Evolutionary conservation across 257 asterid species (phyloP).

Genomic region (Misopates orontium): DNA sequence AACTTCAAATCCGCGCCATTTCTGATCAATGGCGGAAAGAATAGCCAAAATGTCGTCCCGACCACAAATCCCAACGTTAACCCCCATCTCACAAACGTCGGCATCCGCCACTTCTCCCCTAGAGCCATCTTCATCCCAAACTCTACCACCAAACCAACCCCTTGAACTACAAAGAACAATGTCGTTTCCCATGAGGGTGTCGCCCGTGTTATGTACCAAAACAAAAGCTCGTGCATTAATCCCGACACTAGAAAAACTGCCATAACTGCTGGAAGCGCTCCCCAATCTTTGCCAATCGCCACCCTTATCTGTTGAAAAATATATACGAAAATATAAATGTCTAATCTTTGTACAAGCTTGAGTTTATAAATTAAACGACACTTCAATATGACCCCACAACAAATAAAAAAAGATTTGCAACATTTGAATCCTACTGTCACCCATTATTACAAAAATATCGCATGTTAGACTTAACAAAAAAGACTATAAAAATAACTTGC

Average conservation of each 20-base stretch:
- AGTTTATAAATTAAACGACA: too few relatives aligned
- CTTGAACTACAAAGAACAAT: conserved; percentile 56
- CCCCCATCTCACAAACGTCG: conserved; percentile 31
- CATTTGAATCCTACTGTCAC: too few relatives aligned
- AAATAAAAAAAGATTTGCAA: too few relatives aligned
- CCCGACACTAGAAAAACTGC: conserved; percentile 62
- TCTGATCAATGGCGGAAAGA: conserved; percentile 47
- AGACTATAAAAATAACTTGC: too few relatives aligned
- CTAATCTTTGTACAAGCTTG: too few relatives aligned
- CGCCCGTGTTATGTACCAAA: conserved; percentile 45
- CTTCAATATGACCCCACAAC: too few relatives aligned
- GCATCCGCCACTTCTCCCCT: conserved; percentile 33
- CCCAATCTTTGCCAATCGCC: conserved; percentile 34
- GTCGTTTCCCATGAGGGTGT: conserved; percentile 72
- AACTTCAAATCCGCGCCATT: conserved; percentile 37
- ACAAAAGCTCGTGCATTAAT: conserved; percentile 59
- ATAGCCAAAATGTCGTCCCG: conserved; percentile 42
- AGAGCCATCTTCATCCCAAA: conserved; percentile 26
- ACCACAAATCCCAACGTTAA: conserved; percentile 43
- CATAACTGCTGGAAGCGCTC: conserved; percentile 36
- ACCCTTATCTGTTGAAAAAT: conserved; percentile 8
- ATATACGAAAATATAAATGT: too few relatives aligned
- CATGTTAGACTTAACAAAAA: too few relatives aligned
- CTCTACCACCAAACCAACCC: conserved; percentile 53
- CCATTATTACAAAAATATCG: too few relatives aligned